Base-by-base conservation (phyloP, 768 basidiomycete genomes). In the Austroboletus eburneus region DNA sequence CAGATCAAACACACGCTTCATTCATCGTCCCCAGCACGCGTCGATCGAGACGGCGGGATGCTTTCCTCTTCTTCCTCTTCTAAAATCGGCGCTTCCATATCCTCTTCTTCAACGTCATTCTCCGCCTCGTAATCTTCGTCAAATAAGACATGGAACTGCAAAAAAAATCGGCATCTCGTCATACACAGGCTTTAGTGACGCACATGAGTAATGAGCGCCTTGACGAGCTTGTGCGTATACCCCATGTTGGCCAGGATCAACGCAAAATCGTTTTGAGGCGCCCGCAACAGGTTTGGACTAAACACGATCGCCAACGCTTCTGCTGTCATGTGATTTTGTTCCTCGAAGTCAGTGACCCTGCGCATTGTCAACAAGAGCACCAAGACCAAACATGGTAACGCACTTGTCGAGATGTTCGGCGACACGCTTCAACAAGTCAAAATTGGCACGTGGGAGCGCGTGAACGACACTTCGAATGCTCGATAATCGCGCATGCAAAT, bases 291-390 rank as follows among this genome's bases (percentile, higher is more conserved):
- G 59, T 88, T 90, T 6, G 87, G 88, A 50, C 87, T 87, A 65
- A 91, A 91, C 16, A 91, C 88, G 43, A 91, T 90, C 0, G 91
- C 84, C 3, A 93, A 72, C 7, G 85, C 82, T 54, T 91, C 84
- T 1, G 87, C 82, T 2, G 86, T 88, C 91, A 93, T 93, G 49
- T 92, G 90, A 56, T 91, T 93, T 40, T 82, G 77, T 48, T 91
- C 89, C 61, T 92, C 89, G 65, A 77, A 88, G 59, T 91, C 88
- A 4, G 88, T 87, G n/a, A 91, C 86, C 59, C 87, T 87, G 58
- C 5, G 16, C 34, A 7, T 6, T 35, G n/a, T 17, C n/a, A 3
- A n/a, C 34, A 17, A 35, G 8, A 17, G 6, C 34, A 6, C 16
- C 16, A 17, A 5, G 16, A n/a, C 6, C 34, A 6, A 35, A 5